Evolutionary conservation across 1,139 yeast genomes (phyloP), one percentile per base, ranked within the genome.

Genomic region (Waltiozyma sp.): DNA sequence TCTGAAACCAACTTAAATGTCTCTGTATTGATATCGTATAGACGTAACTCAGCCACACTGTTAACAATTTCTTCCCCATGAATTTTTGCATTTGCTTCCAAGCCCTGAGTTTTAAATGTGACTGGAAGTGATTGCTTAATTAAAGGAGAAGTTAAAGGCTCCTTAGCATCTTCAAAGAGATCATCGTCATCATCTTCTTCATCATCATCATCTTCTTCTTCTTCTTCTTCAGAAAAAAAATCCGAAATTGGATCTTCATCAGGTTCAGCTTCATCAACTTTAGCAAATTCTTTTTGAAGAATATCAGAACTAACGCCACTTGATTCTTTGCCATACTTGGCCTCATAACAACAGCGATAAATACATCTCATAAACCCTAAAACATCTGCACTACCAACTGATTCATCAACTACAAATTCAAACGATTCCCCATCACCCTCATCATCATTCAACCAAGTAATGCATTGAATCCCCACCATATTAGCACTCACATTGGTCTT

Each of bases 341-440:
- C 73, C 60, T 88, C 95, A 57, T 75, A 89, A 51, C 82, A 75
- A 56, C 95, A 85, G 47, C 73, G 73, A 56, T 75, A 73, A 14
- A 87, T 69, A 0, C 78, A 69, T 35, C 66, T 59, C 64, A 84
- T 75, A 58, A 91, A 91, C 39, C 70, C 68, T 28, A 80, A 81
- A 41, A 86, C 70, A 23, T 79, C 80, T 35, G 65, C 66, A 3
- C 65, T 55, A 28, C 80, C 69, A 9, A 81, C 75, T n/a, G 72
- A 70, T 40, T 73, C 73, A 48, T 80, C 87, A 44, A 88, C 75
- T 19, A 83, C 70, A 62, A 87, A 89, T 61, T 87, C 95, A 61
- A 83, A 88, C 47, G 71, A 66, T 57, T 89, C 97, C 15, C 89
- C 96, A n/a, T 70, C 68, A 53, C 87, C 96, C 28, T 95, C 96